These are phyloP conservation scores for Wilhelminamyces savonicus DNA, from an alignment of 805 yeast genomes.

Conservation along the genomic window DNA sequence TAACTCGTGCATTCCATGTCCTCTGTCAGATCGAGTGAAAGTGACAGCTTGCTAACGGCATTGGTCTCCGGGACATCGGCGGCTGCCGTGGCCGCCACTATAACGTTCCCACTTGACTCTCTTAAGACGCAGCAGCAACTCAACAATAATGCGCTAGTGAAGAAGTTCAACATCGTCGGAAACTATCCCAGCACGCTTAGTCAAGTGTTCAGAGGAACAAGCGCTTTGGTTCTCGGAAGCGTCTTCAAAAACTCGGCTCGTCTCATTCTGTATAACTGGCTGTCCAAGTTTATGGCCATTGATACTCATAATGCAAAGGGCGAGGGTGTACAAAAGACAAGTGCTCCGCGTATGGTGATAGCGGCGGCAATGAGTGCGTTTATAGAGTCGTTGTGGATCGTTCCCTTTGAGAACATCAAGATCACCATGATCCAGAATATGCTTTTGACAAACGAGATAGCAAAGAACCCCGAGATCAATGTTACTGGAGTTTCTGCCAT, in stretches of 20 bases:
- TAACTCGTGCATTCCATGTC: no score
- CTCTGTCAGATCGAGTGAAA: no score
- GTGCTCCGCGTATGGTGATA: slow-evolving; percentile 74
- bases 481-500: slow-evolving; percentile 20
- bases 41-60: slow-evolving; percentile 46
- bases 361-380: slow-evolving; percentile 85
- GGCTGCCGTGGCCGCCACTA: slow-evolving; percentile 53
- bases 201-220: slow-evolving; percentile 52
- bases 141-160: slow-evolving; percentile 35
- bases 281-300: slow-evolving; percentile 59
- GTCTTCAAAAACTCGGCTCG: slow-evolving; percentile 69
- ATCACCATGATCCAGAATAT: slow-evolving; percentile 74
- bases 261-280: slow-evolving; percentile 67
- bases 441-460: slow-evolving; percentile 15
- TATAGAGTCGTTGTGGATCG: slow-evolving; percentile 72
- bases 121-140: slow-evolving; percentile 61
- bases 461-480: slow-evolving; percentile 14
- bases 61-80: slow-evolving; percentile 57
- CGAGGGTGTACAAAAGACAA: slow-evolving; percentile 47
- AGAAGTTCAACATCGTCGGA: slow-evolving; percentile 28
- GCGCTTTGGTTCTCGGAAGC: slow-evolving; percentile 71
- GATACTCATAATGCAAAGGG: slow-evolving; percentile 22
- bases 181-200: slow-evolving; percentile 25
- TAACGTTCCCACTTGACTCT: slow-evolving; percentile 69
- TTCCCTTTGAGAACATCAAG: slow-evolving; percentile 87